Base-by-base conservation (phyloP, 1,284 basidiomycete genomes). In the Chalciporus piperatoides region DNA sequence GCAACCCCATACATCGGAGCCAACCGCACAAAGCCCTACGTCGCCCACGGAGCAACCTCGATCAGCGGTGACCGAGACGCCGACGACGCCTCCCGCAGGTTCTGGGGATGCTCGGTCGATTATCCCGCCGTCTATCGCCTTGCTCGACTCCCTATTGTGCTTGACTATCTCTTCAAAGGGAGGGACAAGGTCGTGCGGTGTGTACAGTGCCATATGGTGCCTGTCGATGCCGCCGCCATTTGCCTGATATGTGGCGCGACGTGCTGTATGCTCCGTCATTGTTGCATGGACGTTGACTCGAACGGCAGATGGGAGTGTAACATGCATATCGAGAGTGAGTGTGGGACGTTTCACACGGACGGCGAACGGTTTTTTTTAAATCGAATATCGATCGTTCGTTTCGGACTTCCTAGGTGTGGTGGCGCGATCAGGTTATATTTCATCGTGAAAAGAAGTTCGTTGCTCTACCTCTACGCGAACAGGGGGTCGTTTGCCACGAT, bases 191-290 rank as follows among this genome's bases (percentile, higher is more conserved):
- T 79, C 55, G 72, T 90, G 65, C 78, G 77, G 24, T 99, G 97
- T 67, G 70, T 72, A 35, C 79, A 81, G 32, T 99, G 96, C 68
- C 77, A 80, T 41, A 89, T 84, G 0, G 80, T 90, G 6, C 94
- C 96, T 0, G 73, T 78, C 4, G 92, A 92, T 60, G 91, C 92
- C 7, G 91, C 92, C 7, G 96, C 94, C 0, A 82, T 99, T 3
- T 99, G 96, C 67, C 70, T 98, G 52, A 77, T 95, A 44, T 99
- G 97, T 60, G 96, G 96, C 1, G 77, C 84, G 39, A 82, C 89
- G 14, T 84, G 92, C 7, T 99, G 97, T 65, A 81, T 95, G 71
- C 91, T 95, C 64, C 91, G 90, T 56, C 89, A 95, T 60, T 99
- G 96, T 64, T 99, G 96, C 68, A 78, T 79, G 58, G 90, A 94